Percentiles rank a stretch among this genome's conserved stretches.
phyloP scores from a whole-genome alignment of 108 stramenopile species.

The Pseudonitzschia pungens region DNA sequence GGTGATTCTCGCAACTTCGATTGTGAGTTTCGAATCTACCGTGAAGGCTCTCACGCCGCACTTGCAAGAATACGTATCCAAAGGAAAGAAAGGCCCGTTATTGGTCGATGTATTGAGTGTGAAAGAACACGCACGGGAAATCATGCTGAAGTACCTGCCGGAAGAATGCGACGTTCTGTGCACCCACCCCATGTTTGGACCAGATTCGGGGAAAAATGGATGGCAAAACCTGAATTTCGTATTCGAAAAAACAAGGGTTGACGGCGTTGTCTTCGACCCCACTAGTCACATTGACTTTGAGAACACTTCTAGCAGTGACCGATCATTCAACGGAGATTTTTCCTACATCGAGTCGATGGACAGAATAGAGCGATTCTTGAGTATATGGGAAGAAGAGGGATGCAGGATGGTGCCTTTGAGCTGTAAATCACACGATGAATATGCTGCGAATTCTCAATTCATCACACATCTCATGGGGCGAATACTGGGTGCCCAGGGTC shows the following conservation, averaged over 20 bases:
- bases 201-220: conserved; percentile 84
- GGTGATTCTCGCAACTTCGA: conserved; percentile 76
- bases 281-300: conserved; percentile 6
- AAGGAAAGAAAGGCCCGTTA: conserved; percentile 65
- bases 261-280: conserved; percentile 48
- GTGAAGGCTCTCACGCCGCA: conserved; percentile 45
- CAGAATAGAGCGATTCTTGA: conserved; percentile 90
- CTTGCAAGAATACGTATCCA: conserved; percentile 31
- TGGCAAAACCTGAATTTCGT: conserved; percentile 97
- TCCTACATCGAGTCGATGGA: conserved; percentile 73
- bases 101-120: conserved; percentile 97
- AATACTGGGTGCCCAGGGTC: conserved; percentile 89
- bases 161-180: conserved; percentile 89
- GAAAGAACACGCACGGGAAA: conserved; percentile 91
- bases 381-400: conserved; percentile 97
- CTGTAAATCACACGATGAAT: conserved; percentile 93
- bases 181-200: conserved; percentile 99
- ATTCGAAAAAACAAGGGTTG: conserved; percentile 91
- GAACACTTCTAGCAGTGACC: background rate
- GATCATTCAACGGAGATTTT: conserved; percentile 38
- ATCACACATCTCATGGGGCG: conserved; percentile 98
- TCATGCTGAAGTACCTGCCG: conserved; percentile 84
- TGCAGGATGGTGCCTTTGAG: conserved; percentile 98
- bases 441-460: conserved; percentile 97
- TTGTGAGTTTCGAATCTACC: conserved; percentile 87